Evolutionary conservation across 2,329 filamentous ascomycete species (phyloP).

Genomic region (Madurella mycetomatis): DNA sequence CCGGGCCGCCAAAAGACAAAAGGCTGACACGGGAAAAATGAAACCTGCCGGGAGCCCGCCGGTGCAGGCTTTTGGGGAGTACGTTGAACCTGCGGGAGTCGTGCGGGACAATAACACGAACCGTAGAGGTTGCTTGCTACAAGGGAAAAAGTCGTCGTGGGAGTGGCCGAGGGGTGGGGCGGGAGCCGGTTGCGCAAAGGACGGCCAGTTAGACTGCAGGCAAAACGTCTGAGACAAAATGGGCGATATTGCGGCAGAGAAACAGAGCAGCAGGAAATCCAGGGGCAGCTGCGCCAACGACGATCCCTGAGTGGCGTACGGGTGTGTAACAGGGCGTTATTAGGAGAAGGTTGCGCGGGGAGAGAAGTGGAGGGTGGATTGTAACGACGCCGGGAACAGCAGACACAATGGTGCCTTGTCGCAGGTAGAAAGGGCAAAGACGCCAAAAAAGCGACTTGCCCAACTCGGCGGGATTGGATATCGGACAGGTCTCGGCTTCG

Average conservation of each 20-base stretch:
- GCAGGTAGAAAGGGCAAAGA: not conserved
- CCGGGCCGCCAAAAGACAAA: slow-evolving; percentile 17
- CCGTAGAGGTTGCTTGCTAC: not conserved
- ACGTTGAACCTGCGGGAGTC: slow-evolving; percentile 4
- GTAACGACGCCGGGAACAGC: not conserved
- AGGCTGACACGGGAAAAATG: slow-evolving; percentile 26
- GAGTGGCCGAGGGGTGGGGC: not conserved
- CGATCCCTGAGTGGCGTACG: not conserved
- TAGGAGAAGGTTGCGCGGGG: not conserved
- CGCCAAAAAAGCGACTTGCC: slow-evolving; percentile 4
- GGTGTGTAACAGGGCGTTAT: slow-evolving; percentile 17
- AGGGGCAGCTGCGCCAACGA: slow-evolving; percentile 13
- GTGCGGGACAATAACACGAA: slow-evolving; percentile 5
- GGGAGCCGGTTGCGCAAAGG: slow-evolving; percentile 2
- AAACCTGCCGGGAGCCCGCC: slow-evolving; percentile 22
- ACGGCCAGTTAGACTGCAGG: slow-evolving; percentile 2
- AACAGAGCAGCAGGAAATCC: slow-evolving; percentile 6
- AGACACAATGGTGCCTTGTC: not conserved
- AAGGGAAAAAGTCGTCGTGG: not conserved
- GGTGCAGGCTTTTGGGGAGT: not conserved
- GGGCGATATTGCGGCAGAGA: slow-evolving; percentile 11
- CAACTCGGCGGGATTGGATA: slow-evolving; percentile 2
- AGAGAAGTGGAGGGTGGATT: not conserved
- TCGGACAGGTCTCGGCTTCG: not conserved
- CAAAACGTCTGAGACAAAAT: slow-evolving; percentile 11